Conservation (phyloP, 345 rosid genomes). For the Geranium rotundifolium region DNA sequence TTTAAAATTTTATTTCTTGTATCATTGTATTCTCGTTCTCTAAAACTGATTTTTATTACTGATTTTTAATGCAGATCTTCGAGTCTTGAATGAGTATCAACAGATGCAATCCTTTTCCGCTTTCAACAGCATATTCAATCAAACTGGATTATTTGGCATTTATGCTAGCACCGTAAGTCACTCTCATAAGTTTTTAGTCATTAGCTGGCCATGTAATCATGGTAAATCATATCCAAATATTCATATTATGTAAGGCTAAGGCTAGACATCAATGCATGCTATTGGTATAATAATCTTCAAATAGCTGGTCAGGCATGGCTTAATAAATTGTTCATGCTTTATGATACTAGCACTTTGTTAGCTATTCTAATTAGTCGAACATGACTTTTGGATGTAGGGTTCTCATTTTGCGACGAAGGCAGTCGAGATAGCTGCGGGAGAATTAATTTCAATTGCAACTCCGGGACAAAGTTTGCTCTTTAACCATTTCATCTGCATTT, state of each 20-base stretch:
- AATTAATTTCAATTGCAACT: constrained; percentile 57
- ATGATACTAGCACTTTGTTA: too few species aligned
- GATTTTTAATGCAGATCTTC: constrained; percentile 40
- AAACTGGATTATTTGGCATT: constrained; percentile 64
- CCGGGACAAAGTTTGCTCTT: constrained; percentile 45
- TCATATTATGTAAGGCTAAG: too few species aligned
- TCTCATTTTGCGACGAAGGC: constrained; percentile 57
- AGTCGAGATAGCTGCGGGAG: constrained; percentile 51
- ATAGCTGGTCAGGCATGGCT: too few species aligned
- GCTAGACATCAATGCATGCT: too few species aligned
- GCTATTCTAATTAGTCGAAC: too few species aligned
- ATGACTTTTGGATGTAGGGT: constrained; percentile 23
- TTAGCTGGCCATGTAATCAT: not conserved
- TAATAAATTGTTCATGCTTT: too few species aligned
- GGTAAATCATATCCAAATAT: not conserved
- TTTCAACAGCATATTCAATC: constrained; percentile 73
- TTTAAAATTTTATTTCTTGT: not conserved
- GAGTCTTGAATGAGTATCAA: constrained; percentile 56
- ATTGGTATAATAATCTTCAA: too few species aligned
- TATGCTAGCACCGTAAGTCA: constrained; percentile 61
- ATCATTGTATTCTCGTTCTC: not conserved
- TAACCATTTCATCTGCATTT: too few species aligned
- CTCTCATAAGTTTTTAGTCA: constrained; percentile 2
- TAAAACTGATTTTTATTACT: not conserved
- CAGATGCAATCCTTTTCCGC: constrained; percentile 73